These are phyloP conservation scores for Primulina tabacum DNA, from an alignment of 257 asterid genomes.

Conservation along the genomic window DNA sequence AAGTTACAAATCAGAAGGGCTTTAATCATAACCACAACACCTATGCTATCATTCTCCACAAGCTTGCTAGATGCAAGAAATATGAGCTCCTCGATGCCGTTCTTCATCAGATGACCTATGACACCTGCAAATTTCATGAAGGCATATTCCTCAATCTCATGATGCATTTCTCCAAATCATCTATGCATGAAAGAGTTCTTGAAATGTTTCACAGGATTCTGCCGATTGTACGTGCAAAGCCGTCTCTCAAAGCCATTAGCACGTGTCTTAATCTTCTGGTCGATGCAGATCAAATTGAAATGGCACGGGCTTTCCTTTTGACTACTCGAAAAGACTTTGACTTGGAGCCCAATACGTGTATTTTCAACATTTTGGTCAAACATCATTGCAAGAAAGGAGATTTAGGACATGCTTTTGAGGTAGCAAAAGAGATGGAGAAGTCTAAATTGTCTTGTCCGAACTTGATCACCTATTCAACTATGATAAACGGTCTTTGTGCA, in stretches of 20 bases:
- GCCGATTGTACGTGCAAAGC: constrained; percentile 64
- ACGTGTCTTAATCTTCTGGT: constrained; percentile 87
- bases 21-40: constrained; percentile 70
- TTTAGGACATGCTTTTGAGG: constrained; percentile 61
- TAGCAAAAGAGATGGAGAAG: constrained; percentile 75
- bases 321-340: constrained; percentile 51
- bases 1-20: constrained; percentile 63
- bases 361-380: constrained; percentile 85
- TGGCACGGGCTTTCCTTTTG: constrained; percentile 63
- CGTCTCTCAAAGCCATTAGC: constrained; percentile 81
- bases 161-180: constrained; percentile 74
- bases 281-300: constrained; percentile 60
- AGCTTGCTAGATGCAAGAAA: constrained; percentile 65
- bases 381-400: constrained; percentile 76
- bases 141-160: constrained; percentile 83
- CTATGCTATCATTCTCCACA: constrained; percentile 66
- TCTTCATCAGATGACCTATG: constrained; percentile 79
- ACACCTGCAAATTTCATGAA: constrained; percentile 85
- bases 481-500: constrained; percentile 73
- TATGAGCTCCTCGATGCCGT: constrained; percentile 56
- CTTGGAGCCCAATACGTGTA: constrained; percentile 77
- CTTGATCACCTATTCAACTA: constrained; percentile 84
- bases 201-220: constrained; percentile 66
- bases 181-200: constrained; percentile 62
- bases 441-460: constrained; percentile 56